These are phyloP conservation scores for Hamamelis virginiana DNA, from an alignment of 164 flowering plant genomes.

Conservation along the genomic window DNA sequence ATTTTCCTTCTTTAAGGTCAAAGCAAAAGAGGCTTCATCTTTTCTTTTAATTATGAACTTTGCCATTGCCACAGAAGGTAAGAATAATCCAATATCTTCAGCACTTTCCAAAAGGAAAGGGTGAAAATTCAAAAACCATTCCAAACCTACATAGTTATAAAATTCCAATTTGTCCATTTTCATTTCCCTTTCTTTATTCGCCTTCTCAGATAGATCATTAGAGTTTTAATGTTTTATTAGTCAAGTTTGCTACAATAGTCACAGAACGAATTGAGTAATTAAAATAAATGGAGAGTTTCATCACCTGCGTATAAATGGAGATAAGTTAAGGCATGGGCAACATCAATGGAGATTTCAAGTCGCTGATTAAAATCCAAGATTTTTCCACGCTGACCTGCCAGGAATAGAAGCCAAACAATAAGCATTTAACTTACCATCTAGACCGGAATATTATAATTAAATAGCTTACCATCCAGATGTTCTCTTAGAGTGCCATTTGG, in stretches of 20 bases:
- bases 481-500: constrained; percentile 93
- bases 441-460: not conserved
- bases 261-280: not conserved
- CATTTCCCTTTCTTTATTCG: not conserved
- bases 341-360: constrained; percentile 84
- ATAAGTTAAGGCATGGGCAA: constrained; percentile 90
- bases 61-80: too few relatives aligned
- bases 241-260: not conserved
- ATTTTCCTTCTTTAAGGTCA: too few relatives aligned
- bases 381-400: constrained; percentile 71
- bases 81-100: too few relatives aligned
- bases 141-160: not conserved
- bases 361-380: constrained; percentile 87
- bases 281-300: not conserved
- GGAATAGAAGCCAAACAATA: constrained; percentile 11
- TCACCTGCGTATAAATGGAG: constrained; percentile 84
- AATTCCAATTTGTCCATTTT: not conserved
- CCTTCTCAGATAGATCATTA: not conserved
- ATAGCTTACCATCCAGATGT: constrained; percentile 87
- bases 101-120: not conserved
- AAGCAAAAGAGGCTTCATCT: too few relatives aligned
- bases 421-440: not conserved
- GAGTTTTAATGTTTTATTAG: not conserved
- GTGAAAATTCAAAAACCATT: not conserved
- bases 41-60: too few relatives aligned